Evolutionary conservation across 768 basidiomycete genomes (phyloP).

Genomic region (Trametes cingulata): DNA sequence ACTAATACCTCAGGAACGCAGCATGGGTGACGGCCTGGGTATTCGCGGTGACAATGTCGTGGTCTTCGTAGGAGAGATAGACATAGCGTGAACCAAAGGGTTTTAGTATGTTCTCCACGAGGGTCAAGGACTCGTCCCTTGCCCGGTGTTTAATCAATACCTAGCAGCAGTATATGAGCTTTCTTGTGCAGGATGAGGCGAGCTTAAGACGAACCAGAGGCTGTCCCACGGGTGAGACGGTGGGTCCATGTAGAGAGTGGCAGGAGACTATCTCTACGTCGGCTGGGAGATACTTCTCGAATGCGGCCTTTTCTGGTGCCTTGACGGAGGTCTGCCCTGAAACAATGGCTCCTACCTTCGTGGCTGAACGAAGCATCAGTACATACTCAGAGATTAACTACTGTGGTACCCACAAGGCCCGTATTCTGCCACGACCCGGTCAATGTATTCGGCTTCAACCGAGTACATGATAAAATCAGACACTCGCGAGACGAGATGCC

Average conservation of each 20-base stretch:
- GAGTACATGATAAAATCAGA: constrained; percentile 95
- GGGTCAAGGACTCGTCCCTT: constrained; percentile 61
- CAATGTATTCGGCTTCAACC: constrained; percentile 89
- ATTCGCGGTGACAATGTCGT: constrained; percentile 95
- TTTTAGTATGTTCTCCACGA: constrained; percentile 82
- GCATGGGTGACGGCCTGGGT: constrained; percentile 99
- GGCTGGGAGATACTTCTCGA: constrained; percentile 81
- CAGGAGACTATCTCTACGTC: constrained; percentile 91
- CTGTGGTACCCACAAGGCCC: constrained; percentile 75
- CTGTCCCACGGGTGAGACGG: constrained; percentile 84
- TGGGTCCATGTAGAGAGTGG: constrained; percentile 94
- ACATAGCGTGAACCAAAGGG: constrained; percentile 86
- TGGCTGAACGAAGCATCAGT: constrained; percentile 51
- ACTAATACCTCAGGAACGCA: constrained; percentile 89
- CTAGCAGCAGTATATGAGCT: constrained; percentile 40
- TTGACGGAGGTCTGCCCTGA: constrained; percentile 98
- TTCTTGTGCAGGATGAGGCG: background rate
- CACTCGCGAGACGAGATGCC: constrained; percentile 83
- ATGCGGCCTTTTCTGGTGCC: constrained; percentile 87
- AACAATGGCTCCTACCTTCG: constrained; percentile 89
- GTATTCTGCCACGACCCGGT: constrained; percentile 78
- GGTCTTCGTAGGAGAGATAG: constrained; percentile 93
- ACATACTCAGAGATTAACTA: background rate
- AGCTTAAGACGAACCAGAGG: constrained; percentile 61
- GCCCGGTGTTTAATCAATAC: constrained; percentile 88